Conservation (phyloP, 2,329 filamentous ascomycete genomes). For the Microsporum ferrugineum region DNA sequence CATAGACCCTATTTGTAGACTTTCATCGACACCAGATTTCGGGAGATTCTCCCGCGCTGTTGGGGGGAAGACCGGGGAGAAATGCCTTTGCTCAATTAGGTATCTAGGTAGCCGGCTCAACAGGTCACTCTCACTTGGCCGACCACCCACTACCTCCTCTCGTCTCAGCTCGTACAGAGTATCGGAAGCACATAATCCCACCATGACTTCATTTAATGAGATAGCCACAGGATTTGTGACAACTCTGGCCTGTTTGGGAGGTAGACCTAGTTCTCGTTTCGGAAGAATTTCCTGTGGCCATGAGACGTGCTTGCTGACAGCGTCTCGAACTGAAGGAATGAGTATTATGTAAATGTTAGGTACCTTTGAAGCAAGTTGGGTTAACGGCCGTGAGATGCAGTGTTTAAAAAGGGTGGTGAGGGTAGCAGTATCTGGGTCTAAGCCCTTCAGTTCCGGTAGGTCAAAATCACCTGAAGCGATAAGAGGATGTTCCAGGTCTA, state of each 20-base stretch:
- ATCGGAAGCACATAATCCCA: slow-evolving; percentile 77
- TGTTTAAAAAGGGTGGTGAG: slow-evolving; percentile 74
- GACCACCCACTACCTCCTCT: slow-evolving; percentile 55
- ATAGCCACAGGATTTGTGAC: slow-evolving; percentile 87
- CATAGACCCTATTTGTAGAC: slow-evolving; percentile 58
- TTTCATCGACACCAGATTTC: slow-evolving; percentile 50
- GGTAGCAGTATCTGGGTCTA: slow-evolving; percentile 67
- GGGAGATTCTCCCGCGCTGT: slow-evolving; percentile 56
- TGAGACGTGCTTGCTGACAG: slow-evolving; percentile 68
- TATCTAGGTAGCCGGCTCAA: slow-evolving; percentile 63
- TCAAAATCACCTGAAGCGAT: slow-evolving; percentile 72
- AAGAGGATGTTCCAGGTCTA: slow-evolving; percentile 83
- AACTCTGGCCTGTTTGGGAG: slow-evolving; percentile 57
- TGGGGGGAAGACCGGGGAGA: slow-evolving; percentile 79
- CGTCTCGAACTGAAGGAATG: slow-evolving; percentile 70
- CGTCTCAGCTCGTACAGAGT: slow-evolving; percentile 68
- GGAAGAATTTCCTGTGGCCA: slow-evolving; percentile 71
- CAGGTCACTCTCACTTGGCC: slow-evolving; percentile 47
- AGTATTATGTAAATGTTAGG: slow-evolving; percentile 74
- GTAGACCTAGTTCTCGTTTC: slow-evolving; percentile 62
- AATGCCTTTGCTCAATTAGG: slow-evolving; percentile 80
- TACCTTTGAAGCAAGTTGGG: slow-evolving; percentile 56
- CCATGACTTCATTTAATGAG: slow-evolving; percentile 71
- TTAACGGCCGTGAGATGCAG: slow-evolving; percentile 62
- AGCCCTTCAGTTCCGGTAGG: slow-evolving; percentile 52